These are phyloP conservation scores for Anisodus acutangulus DNA, from an alignment of 257 asterid genomes.

Conservation along the genomic window DNA sequence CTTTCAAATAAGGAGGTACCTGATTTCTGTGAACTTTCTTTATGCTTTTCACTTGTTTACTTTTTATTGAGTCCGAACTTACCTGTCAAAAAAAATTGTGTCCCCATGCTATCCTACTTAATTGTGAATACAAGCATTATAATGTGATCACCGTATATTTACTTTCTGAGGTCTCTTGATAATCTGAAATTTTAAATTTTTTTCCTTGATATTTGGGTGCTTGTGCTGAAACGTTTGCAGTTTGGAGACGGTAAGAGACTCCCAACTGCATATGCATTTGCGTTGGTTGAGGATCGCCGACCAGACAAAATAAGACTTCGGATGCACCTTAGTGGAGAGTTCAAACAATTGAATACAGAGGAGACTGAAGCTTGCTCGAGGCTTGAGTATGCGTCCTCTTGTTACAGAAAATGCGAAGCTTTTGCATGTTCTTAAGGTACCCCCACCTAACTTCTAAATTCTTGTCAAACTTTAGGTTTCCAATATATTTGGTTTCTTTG, in stretches of 20 bases:
- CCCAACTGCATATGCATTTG: conserved; percentile 87
- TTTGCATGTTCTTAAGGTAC: conserved; percentile 67
- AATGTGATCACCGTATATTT: not conserved
- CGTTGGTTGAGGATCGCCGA: conserved; percentile 90
- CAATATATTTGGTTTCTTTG: conserved; percentile 1
- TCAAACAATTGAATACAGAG: conserved; percentile 54
- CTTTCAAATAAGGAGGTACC: conserved; percentile 71
- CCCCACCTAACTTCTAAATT: conserved; percentile 16
- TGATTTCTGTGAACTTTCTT: not conserved
- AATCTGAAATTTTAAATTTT: not conserved
- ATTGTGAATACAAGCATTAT: conserved; percentile 15
- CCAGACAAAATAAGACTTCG: conserved; percentile 67
- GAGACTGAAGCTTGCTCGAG: conserved; percentile 61
- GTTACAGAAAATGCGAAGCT: conserved; percentile 50
- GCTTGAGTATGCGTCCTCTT: conserved; percentile 64
- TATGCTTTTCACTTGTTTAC: conserved; percentile 17
- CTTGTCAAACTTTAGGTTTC: not conserved
- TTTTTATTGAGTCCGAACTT: not conserved
- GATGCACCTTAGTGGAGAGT: conserved; percentile 74
- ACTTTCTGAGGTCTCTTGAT: not conserved
- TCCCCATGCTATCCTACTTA: not conserved
- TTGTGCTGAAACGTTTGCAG: conserved; percentile 42
- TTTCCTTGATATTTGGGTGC: not conserved
- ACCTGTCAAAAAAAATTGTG: not conserved
- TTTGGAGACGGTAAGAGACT: conserved; percentile 63